Conservation (phyloP, 2,329 filamentous ascomycete species). For the Fusarium virguliforme region DNA sequence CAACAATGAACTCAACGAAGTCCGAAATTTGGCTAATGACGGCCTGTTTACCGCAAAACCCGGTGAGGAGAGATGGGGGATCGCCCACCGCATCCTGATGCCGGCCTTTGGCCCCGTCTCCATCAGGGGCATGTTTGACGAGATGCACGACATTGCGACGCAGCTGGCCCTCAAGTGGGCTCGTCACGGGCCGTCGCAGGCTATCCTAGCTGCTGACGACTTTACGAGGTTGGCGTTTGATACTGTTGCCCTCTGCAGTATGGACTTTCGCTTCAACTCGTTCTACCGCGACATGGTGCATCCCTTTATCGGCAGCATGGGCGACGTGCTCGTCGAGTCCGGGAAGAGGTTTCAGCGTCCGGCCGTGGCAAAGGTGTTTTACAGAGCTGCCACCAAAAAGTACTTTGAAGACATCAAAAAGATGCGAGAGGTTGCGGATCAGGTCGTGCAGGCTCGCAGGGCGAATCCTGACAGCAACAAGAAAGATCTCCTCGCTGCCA, state of each 20-base stretch:
- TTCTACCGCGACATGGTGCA: constrained; percentile 63
- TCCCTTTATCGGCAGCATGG: constrained; percentile 67
- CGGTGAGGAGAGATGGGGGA: constrained; percentile 65
- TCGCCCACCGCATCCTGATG: constrained; percentile 74
- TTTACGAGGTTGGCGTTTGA: constrained; percentile 76
- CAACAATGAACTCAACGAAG: constrained; percentile 57
- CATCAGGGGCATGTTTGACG: constrained; percentile 62
- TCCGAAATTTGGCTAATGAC: constrained; percentile 66
- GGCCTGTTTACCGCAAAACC: constrained; percentile 71
- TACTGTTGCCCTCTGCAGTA: constrained; percentile 71
- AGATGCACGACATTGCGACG: constrained; percentile 74
- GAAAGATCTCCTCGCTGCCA: constrained; percentile 77
- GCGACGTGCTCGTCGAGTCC: constrained; percentile 69
- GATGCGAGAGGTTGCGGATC: constrained; percentile 67
- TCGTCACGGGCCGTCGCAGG: constrained; percentile 58
- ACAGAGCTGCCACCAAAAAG: constrained; percentile 61
- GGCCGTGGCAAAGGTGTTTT: constrained; percentile 63
- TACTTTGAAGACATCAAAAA: constrained; percentile 67
- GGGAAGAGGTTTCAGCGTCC: constrained; percentile 66
- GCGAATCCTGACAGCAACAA: constrained; percentile 63
- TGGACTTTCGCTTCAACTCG: constrained; percentile 74
- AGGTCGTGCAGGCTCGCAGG: constrained; percentile 71
- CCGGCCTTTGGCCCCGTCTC: constrained; percentile 60
- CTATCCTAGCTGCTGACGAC: constrained; percentile 70
- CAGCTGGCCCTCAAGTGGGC: constrained; percentile 73